Base-by-base conservation (phyloP, 768 basidiomycete species). In the Boletellus sp. region DNA sequence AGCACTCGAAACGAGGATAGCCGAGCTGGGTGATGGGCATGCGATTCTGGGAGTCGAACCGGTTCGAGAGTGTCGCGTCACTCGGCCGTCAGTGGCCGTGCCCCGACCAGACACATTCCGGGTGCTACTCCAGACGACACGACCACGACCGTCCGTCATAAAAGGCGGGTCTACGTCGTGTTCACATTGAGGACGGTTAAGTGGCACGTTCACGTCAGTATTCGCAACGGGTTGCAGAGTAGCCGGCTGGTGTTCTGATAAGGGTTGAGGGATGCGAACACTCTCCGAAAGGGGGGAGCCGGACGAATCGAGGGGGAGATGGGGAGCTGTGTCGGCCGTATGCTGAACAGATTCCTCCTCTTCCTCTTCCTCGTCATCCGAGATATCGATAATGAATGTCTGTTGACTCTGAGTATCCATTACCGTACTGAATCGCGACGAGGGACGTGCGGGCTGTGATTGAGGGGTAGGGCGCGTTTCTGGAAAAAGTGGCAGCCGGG, bases 121-220 rank as follows among this genome's bases (percentile, higher is more conserved):
- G 20, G 67, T 55, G 35, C 67, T 71, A 44, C 67, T 70, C 69
- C 70, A 71, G 42, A 84, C 77, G 19, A 83, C 82, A 48, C 82
- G 71, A 9, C 83, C 83, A 40, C 83, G 73, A 23, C 83, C 83
- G 62, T 85, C 83, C 13, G 83, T 84, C 50, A 81, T 70, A 57
- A 84, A 84, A 7, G 78, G 75, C 26, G 80, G 78, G 24, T 75
- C 72, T 16, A 56, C 36, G 15, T 72, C 64, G 42, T 70, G 70
- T 43, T 71, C 66, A 45, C 60, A 56, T 39, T 56, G 66, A 34
- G 52, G 55, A 41, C 48, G 63, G 34, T 33, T 10, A 35, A 3
- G 35, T 10, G 50, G 36, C 9, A 38, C 12, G 13, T 60, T 58
- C 11, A 41, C 12, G 10, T 38, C 55, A 35, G 34, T 10, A 36